Base-by-base conservation (phyloP, 1,139 yeast genomes). In the Candida labiduridarum region DNA sequence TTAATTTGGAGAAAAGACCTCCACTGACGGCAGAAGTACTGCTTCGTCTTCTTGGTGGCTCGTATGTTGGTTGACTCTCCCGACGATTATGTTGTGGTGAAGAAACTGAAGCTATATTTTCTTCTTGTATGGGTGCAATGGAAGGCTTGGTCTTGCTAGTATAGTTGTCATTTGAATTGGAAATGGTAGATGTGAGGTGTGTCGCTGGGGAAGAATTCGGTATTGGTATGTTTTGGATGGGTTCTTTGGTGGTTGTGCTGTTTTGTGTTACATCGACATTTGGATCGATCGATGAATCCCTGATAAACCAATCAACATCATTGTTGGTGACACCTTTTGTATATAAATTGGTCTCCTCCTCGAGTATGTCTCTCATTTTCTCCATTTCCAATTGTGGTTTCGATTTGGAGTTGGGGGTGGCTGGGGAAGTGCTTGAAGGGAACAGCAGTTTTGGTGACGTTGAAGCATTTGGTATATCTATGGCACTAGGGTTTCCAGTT, bases 301-400 rank as follows among this genome's bases (percentile, higher is more conserved):
- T 66, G 16, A 82, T 65, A 52, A 82, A 71, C 85, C 85, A 82
- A 56, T 79, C 78, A 12, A 76, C 71, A 51, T 76, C 79, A 18
- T 66, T 62, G 45, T 63, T 66, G 34, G 63, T 61, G 16, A 73
- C 66, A 2, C 71, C 75, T 48, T 64, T 61, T 30, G 67, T 59
- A 45, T 62, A 60, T 9, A 53, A 47, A 40, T 48, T 54, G n/a
- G 56, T 52, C 38, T 62, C 64, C 27, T 59, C 57, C 31, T 65
- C 64, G 34, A 64, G 49, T 1, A 61, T 49, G 22, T 54, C 56
- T 46, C 62, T 53, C 40, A 63, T 58, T 18, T 56, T 57, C 1
- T 56, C 60, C 41, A 62, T 49, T 47, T 57, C 59, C 12, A 41
- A 9, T 40, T 40, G 40, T 16, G 41, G 46, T 16, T 44, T 44